A percentile compares a stretch with the other conserved stretches of the same genome.
These are phyloP conservation scores for Paramyrothecium sp. DNA, from an alignment of 2,329 filamentous ascomycete species.

Conservation along the genomic window DNA sequence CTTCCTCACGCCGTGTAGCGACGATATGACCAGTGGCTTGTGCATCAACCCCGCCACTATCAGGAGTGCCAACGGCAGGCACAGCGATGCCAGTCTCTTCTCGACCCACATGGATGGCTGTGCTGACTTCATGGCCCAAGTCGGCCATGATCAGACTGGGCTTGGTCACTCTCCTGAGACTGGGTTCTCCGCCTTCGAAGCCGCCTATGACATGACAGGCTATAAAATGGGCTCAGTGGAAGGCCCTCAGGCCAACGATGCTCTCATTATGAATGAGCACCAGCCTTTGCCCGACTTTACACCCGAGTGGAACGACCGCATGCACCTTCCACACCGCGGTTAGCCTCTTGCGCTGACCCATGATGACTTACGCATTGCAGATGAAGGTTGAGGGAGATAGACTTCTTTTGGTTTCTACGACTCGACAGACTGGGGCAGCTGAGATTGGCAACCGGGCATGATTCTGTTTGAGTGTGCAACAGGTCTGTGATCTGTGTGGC, in stretches of 20 bases:
- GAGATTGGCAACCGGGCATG: neutral
- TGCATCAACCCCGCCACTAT: conserved; percentile 21
- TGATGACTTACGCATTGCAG: neutral
- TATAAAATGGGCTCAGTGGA: conserved; percentile 24
- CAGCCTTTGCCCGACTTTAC: conserved; percentile 22
- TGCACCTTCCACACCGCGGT: conserved; percentile 26
- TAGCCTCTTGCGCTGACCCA: conserved; percentile 21
- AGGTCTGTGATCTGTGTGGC: neutral
- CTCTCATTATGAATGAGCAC: conserved; percentile 19
- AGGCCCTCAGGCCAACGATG: conserved; percentile 21
- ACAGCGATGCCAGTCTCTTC: conserved; percentile 6
- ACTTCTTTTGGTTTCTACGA: neutral
- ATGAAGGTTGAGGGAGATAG: neutral
- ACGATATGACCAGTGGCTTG: conserved; percentile 38
- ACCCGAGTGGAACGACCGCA: conserved; percentile 27
- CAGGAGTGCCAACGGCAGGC: neutral
- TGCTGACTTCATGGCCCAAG: conserved; percentile 24
- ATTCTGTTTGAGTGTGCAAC: neutral
- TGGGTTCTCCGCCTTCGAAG: conserved; percentile 38
- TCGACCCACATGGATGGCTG: conserved; percentile 12
- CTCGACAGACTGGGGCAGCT: neutral
- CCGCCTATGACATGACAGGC: conserved; percentile 36
- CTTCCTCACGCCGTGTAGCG: conserved; percentile 54
- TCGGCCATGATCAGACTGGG: conserved; percentile 22
- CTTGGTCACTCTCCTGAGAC: conserved; percentile 24